Base-by-base conservation (phyloP, 2,329 filamentous ascomycete species). In the Myotisia sp. region DNA sequence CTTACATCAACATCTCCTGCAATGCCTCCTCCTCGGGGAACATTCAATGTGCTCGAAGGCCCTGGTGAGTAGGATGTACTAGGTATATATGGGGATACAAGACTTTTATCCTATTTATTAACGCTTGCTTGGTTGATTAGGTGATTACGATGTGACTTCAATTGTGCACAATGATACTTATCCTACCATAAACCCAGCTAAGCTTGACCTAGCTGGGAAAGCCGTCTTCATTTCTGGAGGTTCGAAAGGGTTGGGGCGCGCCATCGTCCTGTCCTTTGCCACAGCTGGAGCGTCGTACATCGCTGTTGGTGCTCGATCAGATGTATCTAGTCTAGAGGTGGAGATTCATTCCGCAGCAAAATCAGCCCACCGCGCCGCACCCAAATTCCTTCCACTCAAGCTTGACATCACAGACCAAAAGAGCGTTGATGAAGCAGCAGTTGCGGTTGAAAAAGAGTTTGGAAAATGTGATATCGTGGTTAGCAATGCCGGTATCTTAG, bases 241-340 rank as follows among this genome's bases (percentile, higher is more conserved):
- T 0, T 67, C 64, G 2, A 65, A 63, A 24, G 70, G 70, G 3
- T 63, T 74, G 22, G 71, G 73, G 4, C 56, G 56, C 2, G 60
- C 63, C 9, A 68, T 64, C 3, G 70, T 70, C 1, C 46, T 68
- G n/a, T 64, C 67, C 6, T 76, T 65, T 44, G 71, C 70, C 13
- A 55, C 55, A 42, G 70, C 71, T 3, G 66, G 67, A 3, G 65
- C 63, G 19, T 58, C 63, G 0, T 49, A 53, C 18, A 69, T 78
- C 37, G 65, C 64, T 10, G 54, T 76, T 13, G 63, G 55, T 5
- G 71, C 70, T 1, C 65, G 73, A 14, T 68, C 64, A 2, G 44
- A 53, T n/a, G 53, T 70, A 4, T 45, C 53, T 4, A 50, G 54
- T 0, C 47, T 65, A 0, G 49, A 49, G 12, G 24, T 38, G 6